phyloP scores from a whole-genome alignment of 768 basidiomycete genomes.

The Coprinopsis cinerea region DNA sequence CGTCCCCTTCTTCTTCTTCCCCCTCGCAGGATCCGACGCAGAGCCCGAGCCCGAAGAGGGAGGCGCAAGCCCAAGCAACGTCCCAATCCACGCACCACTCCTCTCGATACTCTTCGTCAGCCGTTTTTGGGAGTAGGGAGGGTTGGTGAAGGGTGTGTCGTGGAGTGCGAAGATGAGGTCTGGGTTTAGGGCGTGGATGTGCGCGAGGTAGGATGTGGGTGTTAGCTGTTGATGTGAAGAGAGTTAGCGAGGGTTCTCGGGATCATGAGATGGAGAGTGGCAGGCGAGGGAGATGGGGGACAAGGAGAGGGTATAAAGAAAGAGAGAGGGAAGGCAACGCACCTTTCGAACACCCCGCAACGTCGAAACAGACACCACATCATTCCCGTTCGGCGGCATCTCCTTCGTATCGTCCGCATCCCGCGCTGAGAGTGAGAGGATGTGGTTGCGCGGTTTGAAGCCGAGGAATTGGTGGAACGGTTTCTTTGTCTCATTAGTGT shows the following conservation, averaged over 20 bases:
- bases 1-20: not conserved
- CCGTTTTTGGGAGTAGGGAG: constrained; percentile 73
- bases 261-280: too few relatives aligned
- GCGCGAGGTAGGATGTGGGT: constrained; percentile 15
- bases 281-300: not conserved
- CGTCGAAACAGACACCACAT: constrained; percentile 49
- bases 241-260: too few relatives aligned
- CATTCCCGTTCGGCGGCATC: constrained; percentile 69
- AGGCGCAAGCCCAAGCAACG: constrained; percentile 36
- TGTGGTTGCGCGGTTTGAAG: constrained; percentile 38
- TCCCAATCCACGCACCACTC: constrained; percentile 55
- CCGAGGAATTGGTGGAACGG: constrained; percentile 68
- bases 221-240: not conserved
- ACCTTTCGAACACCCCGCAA: constrained; percentile 72
- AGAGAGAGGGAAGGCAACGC: constrained; percentile 6
- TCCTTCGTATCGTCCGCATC: constrained; percentile 60
- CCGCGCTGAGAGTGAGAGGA: constrained; percentile 56
- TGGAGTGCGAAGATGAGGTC: constrained; percentile 68
- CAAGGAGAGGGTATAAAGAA: not conserved
- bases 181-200: constrained; percentile 49
- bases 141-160: constrained; percentile 60
- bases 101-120: constrained; percentile 72
- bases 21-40: not conserved
- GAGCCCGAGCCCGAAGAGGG: not conserved
- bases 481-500: constrained; percentile 26